Evolutionary conservation across 129 eudicot species (phyloP).

Genomic region (Cynara cardunculus): DNA sequence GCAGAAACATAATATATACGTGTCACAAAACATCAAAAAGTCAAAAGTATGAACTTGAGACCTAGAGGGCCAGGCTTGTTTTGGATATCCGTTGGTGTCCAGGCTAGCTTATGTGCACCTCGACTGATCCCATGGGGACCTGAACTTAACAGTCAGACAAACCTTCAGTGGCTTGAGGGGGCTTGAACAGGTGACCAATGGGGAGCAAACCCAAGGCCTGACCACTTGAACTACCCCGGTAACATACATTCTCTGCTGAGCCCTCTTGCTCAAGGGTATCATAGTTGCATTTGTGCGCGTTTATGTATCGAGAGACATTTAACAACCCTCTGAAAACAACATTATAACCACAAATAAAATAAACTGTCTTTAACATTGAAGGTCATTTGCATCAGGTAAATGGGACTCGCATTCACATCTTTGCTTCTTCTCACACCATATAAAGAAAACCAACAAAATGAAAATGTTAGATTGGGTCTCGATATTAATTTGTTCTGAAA

Average conservation of each 20-base stretch:
- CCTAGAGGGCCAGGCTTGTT: too few relatives aligned
- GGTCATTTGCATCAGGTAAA: not conserved
- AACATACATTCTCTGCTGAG: not conserved
- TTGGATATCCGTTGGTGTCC: too few relatives aligned
- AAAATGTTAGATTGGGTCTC: not conserved
- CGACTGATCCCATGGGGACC: too few relatives aligned
- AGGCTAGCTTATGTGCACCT: too few relatives aligned
- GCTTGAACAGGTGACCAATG: too few relatives aligned
- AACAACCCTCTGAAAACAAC: not conserved
- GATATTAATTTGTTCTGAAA: not conserved
- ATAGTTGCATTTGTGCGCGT: not conserved
- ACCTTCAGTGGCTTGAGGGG: too few relatives aligned
- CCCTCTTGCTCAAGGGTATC: not conserved
- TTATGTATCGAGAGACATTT: not conserved
- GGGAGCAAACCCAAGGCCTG: too few relatives aligned
- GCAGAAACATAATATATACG: constrained; percentile 12
- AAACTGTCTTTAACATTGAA: not conserved
- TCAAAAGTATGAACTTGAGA: not conserved
- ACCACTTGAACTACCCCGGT: too few relatives aligned
- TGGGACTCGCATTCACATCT: not conserved
- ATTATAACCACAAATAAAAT: not conserved
- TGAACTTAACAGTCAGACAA: too few relatives aligned
- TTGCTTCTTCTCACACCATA: not conserved
- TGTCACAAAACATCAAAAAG: not conserved
- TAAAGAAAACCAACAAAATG: not conserved